Evolutionary conservation across 1,139 yeast species (phyloP).

Genomic region (Hansenula sp.): DNA sequence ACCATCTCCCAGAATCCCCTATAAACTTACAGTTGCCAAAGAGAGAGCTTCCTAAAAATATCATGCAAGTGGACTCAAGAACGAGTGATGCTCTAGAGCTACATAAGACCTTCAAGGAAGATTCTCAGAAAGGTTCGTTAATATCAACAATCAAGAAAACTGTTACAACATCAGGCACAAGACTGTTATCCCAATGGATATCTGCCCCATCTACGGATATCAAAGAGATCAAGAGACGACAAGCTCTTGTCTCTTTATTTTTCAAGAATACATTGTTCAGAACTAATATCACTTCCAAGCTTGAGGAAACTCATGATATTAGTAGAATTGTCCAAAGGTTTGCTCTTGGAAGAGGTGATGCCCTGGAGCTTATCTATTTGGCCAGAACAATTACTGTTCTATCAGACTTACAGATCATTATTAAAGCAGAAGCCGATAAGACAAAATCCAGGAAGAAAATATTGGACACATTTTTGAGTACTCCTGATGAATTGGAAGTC

Average conservation of each 20-base stretch:
- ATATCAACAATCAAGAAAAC: constrained; percentile 68
- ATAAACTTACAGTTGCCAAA: constrained; percentile 50
- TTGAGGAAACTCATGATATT: constrained; percentile 45
- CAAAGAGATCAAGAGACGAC: constrained; percentile 54
- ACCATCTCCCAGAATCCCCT: constrained; percentile 49
- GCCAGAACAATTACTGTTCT: constrained; percentile 35
- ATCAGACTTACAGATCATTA: constrained; percentile 9
- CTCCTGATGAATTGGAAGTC: constrained; percentile 17
- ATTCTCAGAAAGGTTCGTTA: constrained; percentile 63
- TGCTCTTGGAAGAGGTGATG: constrained; percentile 39
- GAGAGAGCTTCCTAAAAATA: constrained; percentile 42
- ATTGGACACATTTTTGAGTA: constrained; percentile 12
- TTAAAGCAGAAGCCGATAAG: constrained; percentile 4
- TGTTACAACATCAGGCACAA: constrained; percentile 74
- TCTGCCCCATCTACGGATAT: constrained; percentile 71
- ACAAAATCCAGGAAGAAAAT: constrained; percentile 7
- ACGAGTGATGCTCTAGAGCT: constrained; percentile 83
- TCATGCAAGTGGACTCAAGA: constrained; percentile 77
- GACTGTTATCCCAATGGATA: constrained; percentile 77
- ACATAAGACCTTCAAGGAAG: constrained; percentile 52
- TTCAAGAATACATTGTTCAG: constrained; percentile 36
- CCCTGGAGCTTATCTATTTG: constrained; percentile 40
- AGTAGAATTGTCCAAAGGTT: constrained; percentile 53
- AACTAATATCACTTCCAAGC: constrained; percentile 26
- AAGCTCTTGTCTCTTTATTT: constrained; percentile 56